Conservation (phyloP, 805 yeast species). For the Candida bentonensis region DNA sequence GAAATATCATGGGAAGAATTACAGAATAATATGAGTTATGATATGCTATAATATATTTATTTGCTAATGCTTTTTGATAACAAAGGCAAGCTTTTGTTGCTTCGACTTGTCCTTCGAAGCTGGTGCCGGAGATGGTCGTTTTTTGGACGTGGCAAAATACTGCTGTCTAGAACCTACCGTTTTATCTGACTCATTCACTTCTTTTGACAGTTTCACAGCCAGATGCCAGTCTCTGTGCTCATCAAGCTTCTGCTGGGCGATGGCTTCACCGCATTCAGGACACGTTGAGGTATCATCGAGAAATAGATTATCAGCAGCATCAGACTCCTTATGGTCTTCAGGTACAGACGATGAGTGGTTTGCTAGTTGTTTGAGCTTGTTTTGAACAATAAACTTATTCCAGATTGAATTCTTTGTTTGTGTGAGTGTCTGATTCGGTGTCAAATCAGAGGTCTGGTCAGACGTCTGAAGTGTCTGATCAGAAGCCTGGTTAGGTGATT, state of each 20-base stretch:
- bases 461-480: too few species aligned
- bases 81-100: not conserved
- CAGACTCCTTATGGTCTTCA: conserved; percentile 2
- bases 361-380: too few species aligned
- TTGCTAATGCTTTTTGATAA: not conserved
- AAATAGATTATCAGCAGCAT: conserved; percentile 1
- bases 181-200: conserved; percentile 41
- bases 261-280: conserved; percentile 14
- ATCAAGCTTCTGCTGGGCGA: conserved; percentile 9
- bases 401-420: too few species aligned
- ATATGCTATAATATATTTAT: conserved; percentile 5
- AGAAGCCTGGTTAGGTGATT: too few species aligned
- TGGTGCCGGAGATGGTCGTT: not conserved
- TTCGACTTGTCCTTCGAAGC: not conserved
- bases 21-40: not conserved
- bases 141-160: too few species aligned
- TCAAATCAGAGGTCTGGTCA: too few species aligned
- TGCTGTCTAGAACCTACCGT: not conserved
- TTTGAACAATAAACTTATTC: too few species aligned
- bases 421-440: too few species aligned
- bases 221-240: conserved; percentile 30
- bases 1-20: not conserved
- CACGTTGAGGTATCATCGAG: conserved; percentile 12
- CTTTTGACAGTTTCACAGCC: conserved; percentile 19
- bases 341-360: too few species aligned